Evolutionary conservation across 2,329 filamentous ascomycete species (phyloP).

Genomic region (Colletotrichum karsti): DNA sequence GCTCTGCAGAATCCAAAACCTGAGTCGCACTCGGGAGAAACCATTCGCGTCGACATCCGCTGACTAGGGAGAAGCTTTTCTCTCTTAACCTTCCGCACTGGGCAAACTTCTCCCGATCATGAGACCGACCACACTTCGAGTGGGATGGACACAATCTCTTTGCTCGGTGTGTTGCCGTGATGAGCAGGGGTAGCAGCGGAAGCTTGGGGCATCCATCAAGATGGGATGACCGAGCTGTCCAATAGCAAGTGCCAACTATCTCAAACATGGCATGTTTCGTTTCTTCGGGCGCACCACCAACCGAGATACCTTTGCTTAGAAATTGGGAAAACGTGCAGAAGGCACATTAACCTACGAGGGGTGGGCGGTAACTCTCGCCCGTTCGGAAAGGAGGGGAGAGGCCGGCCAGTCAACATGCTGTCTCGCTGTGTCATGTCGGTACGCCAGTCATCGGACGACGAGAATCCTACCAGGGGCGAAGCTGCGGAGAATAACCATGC

Average conservation of each 20-base stretch:
- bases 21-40: not conserved
- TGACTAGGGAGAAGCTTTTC: slow-evolving; percentile 2
- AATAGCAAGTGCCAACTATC: not conserved
- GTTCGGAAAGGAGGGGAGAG: not conserved
- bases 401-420: not conserved
- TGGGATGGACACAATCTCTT: not conserved
- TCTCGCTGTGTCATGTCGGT: not conserved
- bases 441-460: not conserved
- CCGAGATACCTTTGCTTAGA: slow-evolving; percentile 18
- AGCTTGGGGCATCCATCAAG: slow-evolving; percentile 8
- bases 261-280: slow-evolving; percentile 28
- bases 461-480: not conserved
- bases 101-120: slow-evolving; percentile 13
- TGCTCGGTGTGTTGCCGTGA: not conserved
- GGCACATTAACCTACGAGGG: not conserved
- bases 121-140: not conserved
- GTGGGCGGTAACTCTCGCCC: not conserved
- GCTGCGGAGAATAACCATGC: not conserved
- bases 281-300: slow-evolving; percentile 22
- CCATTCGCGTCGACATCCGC: not conserved
- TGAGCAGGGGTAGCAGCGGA: slow-evolving; percentile 5
- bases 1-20: not conserved
- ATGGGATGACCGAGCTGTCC: slow-evolving; percentile 18
- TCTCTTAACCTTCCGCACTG: slow-evolving; percentile 15
- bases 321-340: not conserved